phyloP scores from a whole-genome alignment of 192 early-diverging fungal genomes.

The Radiomyces spectabilis region DNA sequence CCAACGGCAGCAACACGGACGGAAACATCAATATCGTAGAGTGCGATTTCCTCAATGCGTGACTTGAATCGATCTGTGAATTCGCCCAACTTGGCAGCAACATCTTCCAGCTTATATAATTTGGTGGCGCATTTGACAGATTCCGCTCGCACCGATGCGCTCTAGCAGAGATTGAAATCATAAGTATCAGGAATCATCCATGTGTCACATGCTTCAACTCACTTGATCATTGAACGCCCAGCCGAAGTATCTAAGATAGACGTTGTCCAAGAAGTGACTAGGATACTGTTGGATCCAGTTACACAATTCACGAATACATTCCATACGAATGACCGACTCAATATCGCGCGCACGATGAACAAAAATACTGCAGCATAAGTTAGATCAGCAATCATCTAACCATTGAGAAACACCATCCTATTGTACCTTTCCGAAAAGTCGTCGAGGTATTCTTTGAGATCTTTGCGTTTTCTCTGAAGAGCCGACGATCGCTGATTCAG shows the following conservation, averaged over 20 bases:
- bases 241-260: constrained; percentile 77
- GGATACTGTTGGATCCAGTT: constrained; percentile 69
- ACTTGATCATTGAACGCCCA: constrained; percentile 83
- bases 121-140: constrained; percentile 54
- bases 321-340: constrained; percentile 73
- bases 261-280: constrained; percentile 61
- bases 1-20: constrained; percentile 43
- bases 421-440: constrained; percentile 79
- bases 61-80: constrained; percentile 64
- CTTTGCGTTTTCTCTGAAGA: constrained; percentile 47
- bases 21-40: constrained; percentile 53
- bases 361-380: constrained; percentile 79
- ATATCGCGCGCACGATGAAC: constrained; percentile 86
- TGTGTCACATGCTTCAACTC: background rate
- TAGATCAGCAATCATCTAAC: no score
- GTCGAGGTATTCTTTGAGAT: constrained; percentile 50
- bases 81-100: constrained; percentile 43
- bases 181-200: background rate
- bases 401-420: no score
- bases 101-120: constrained; percentile 49
- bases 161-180: background rate
- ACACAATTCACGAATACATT: constrained; percentile 79
- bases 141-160: constrained; percentile 60
- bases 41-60: constrained; percentile 71
- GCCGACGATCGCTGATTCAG: constrained; percentile 33